Percentiles rank a stretch among this genome's conserved stretches.
Evolutionary conservation across 1,139 yeast species (phyloP).

Genomic region (Sporopachydermia cereana): DNA sequence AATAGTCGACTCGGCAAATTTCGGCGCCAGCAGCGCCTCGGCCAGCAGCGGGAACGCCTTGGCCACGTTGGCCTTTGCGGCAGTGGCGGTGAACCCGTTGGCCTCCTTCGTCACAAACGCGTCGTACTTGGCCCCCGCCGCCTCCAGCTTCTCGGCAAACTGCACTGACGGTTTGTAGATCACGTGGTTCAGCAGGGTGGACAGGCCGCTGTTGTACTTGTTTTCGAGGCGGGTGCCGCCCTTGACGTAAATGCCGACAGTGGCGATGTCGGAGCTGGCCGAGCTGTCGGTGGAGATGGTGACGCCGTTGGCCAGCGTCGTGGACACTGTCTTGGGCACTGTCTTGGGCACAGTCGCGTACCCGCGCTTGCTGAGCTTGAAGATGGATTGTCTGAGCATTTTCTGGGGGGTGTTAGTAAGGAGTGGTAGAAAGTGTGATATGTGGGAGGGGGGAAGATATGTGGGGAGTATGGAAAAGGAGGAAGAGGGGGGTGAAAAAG

Average conservation of each 20-base stretch:
- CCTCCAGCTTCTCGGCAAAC: constrained; percentile 24
- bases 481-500: background rate
- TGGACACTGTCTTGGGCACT: constrained; percentile 57
- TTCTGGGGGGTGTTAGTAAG: background rate
- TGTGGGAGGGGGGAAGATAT: too few species aligned
- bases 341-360: constrained; percentile 42
- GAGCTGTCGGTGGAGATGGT: constrained; percentile 60
- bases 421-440: background rate
- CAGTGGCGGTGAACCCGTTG: constrained; percentile 21
- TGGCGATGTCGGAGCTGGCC: constrained; percentile 42
- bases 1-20: constrained; percentile 23
- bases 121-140: constrained; percentile 15
- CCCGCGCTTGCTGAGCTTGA: constrained; percentile 1
- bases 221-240: constrained; percentile 76
- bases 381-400: constrained; percentile 4
- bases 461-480: background rate
- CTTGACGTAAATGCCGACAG: constrained; percentile 59
- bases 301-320: constrained; percentile 62
- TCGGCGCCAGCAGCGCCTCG: constrained; percentile 15
- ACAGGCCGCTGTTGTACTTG: constrained; percentile 68
- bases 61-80: constrained; percentile 19
- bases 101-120: constrained; percentile 23
- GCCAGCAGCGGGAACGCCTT: constrained; percentile 20
- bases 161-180: constrained; percentile 30
- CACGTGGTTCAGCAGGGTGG: constrained; percentile 48